phyloP scores from a whole-genome alignment of 192 early-diverging fungal genomes.

The Umbelopsis ramanniana region DNA sequence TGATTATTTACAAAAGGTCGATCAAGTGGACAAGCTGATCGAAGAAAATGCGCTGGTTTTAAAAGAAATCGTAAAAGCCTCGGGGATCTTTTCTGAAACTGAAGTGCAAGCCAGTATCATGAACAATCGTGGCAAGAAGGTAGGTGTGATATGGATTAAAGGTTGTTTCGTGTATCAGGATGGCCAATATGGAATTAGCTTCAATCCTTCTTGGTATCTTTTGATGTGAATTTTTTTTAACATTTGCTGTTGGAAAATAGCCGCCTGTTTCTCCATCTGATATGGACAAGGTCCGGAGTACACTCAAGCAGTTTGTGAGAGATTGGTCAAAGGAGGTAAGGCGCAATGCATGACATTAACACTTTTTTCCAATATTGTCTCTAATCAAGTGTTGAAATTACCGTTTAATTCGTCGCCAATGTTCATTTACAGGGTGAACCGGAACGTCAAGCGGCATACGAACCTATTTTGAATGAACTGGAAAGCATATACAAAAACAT shows the following conservation, averaged over 20 bases:
- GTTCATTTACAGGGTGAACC: slow-evolving; percentile 54
- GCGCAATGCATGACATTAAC: background rate
- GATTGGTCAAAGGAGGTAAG: slow-evolving; percentile 89
- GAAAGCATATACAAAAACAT: slow-evolving; percentile 59
- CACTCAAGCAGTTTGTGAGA: slow-evolving; percentile 91
- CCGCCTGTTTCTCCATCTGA: slow-evolving; percentile 65
- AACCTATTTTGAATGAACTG: slow-evolving; percentile 77
- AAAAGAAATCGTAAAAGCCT: slow-evolving; percentile 53
- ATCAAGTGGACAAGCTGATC: slow-evolving; percentile 61
- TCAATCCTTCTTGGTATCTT: slow-evolving; percentile 21
- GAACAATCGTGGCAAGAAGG: slow-evolving; percentile 38
- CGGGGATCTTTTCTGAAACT: slow-evolving; percentile 48
- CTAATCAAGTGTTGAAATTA: background rate
- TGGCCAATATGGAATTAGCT: no score
- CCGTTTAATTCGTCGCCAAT: background rate
- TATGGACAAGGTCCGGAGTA: slow-evolving; percentile 90
- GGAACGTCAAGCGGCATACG: slow-evolving; percentile 83
- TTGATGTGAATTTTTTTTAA: background rate
- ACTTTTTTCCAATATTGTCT: background rate
- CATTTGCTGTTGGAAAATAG: slow-evolving; percentile 12
- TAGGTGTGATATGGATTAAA: slow-evolving; percentile 9
- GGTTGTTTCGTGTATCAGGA: no score
- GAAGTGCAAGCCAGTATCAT: slow-evolving; percentile 25
- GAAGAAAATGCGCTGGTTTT: slow-evolving; percentile 62
- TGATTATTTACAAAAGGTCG: slow-evolving; percentile 65